These are phyloP conservation scores for Coccomyxa sp. DNA, from an alignment of 139 green algal species.

Conservation along the genomic window DNA sequence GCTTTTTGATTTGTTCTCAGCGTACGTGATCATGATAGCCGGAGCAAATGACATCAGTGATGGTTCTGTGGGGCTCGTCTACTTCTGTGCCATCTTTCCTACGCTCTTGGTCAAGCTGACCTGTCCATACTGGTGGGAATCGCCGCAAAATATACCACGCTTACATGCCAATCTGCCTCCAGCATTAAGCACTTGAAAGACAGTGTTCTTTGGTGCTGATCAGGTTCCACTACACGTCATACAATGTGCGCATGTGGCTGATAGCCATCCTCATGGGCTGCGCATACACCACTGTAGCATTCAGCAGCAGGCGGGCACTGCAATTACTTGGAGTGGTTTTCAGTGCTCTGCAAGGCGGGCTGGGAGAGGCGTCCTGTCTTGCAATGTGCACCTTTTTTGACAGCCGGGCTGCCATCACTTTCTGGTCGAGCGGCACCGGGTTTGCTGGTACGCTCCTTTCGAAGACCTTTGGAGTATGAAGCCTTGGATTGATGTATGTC, in stretches of 20 bases:
- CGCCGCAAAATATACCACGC: neutral
- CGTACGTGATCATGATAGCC: conserved; percentile 67
- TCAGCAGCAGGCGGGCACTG: conserved; percentile 13
- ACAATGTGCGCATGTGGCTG: conserved; percentile 26
- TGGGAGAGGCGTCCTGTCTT: conserved; percentile 56
- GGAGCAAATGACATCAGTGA: conserved; percentile 48
- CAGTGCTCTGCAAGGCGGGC: conserved; percentile 43
- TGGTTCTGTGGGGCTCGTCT: conserved; percentile 54
- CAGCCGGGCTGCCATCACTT: conserved; percentile 21
- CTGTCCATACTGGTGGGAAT: conserved; percentile 18
- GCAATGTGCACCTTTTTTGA: conserved; percentile 41
- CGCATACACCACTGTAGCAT: conserved; percentile 39
- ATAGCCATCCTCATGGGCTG: conserved; percentile 39
- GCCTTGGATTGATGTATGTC: too few species aligned
- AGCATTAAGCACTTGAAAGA: neutral
- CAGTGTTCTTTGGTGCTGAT: neutral
- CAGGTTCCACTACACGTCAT: conserved; percentile 50
- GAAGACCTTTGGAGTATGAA: neutral
- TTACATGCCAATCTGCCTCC: neutral
- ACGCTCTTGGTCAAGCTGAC: conserved; percentile 49
- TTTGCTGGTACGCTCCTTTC: conserved; percentile 29
- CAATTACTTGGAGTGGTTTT: conserved; percentile 55
- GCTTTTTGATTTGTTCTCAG: neutral
- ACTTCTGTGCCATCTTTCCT: conserved; percentile 50
- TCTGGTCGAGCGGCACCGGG: conserved; percentile 49